Base-by-base conservation (phyloP, 805 yeast species). In the Maudiozyma bulderi region DNA sequence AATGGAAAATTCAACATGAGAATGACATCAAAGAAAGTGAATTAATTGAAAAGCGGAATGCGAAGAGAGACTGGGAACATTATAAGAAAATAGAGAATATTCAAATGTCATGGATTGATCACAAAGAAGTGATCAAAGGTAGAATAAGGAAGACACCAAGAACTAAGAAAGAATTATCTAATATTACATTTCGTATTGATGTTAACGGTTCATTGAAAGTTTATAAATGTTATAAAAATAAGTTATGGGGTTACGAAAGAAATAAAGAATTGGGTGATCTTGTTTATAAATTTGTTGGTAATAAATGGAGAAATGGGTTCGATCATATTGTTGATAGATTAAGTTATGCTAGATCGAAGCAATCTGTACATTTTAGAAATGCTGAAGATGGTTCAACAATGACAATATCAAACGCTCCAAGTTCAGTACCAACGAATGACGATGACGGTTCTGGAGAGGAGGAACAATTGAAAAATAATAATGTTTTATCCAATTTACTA, bases 201-300 rank as follows among this genome's bases (percentile, higher is more conserved):
- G 73, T 77, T 50, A 79, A 76, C 57, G 87, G 82, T 6, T 75
- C 67, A 43, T 66, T 78, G 47, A 81, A 77, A 64, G 71, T 72
- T 5, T 66, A 84, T 49, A 78, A 77, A 56, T 71, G 82, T 55
- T 76, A 75, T 57, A 88, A 89, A 67, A 79, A 82, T 33, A 89
- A 89, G 62, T 73, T 93, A 40, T 91, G 99, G 99, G 98, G 98
- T 3, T 75, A 79, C 52, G 89, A 85, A 55, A 86, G 85, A 68
- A 75, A 78, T 53, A 82, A 77, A 57, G 70, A 74, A 3, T 62
- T 74, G 2, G 73, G 75, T 34, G 93, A 84, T 56, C 71, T 89
- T 55, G 85, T 83, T 0, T 76, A 73, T 65, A 70, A 72, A 47
- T 90, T 77, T 61, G 70, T 66, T 8, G 76, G 82, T 52, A 86